Base-by-base conservation (phyloP, 148 eudicot species). In the Bassia scoparia region DNA sequence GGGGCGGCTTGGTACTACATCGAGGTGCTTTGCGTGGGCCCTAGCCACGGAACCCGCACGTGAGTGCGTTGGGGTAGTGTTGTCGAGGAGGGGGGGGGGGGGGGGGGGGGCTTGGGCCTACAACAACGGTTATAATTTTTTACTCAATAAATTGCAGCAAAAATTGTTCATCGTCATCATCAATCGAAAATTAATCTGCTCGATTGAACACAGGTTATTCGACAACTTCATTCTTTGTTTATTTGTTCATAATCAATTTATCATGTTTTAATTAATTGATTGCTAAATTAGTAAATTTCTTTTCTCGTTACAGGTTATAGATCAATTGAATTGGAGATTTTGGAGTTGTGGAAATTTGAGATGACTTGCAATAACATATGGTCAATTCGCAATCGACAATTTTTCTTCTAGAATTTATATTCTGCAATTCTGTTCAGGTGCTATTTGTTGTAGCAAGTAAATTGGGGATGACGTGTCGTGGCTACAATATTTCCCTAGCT, bases 201-300 rank as follows among this genome's bases (percentile, higher is more conserved):
- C 50, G 50, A 46, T 46, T 46, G 18, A 46, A 46, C 50, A 46
- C 55, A 52, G n/a, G 55, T 52, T 52, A 18, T 52, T 18, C 55
- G 55, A 52, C 55, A 52, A 52, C 55, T 52, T 21, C 55, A 46
- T 52, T 52, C 55, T 1, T 52, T 52, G 55, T 52, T 52, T 52
- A 24, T 52, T 52, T 52, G 55, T 52, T 52, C 20, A 52, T 8
- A 52, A 52, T 52, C 55, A 52, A 52, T 52, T 52, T 52, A 52
- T 52, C 55, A 52, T 52, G 55, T 52, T 52, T 52, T 52, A 52
- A 52, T 52, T 52, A 18, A 52, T 52, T 52, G 55, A 52, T 52
- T 52, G 55, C 24, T 20, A 24, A 52, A 12, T 48, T 48, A 12
- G 18, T 48, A 0, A 4, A n/a, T 18, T 54, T 23, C n/a, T 54